These are phyloP conservation scores for Solanum appendiculatum DNA, from an alignment of 257 asterid genomes.

Conservation along the genomic window DNA sequence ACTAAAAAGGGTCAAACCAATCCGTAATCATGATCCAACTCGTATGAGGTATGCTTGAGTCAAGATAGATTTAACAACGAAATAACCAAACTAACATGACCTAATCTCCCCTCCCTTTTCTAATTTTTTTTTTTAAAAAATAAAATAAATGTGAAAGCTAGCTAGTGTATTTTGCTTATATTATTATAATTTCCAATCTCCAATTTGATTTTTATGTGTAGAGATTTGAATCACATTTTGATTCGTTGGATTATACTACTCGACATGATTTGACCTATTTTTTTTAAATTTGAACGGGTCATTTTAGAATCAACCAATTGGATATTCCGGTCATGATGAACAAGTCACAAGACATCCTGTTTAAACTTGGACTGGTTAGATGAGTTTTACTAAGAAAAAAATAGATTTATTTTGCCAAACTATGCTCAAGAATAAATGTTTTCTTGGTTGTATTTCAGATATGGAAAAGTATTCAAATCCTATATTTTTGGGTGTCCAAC, in stretches of 20 bases:
- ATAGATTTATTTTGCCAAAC: background rate
- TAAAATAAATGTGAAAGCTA: background rate
- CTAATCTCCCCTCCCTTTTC: background rate
- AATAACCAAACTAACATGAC: background rate
- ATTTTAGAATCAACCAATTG: background rate
- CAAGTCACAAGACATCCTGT: background rate
- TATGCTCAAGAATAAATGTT: background rate
- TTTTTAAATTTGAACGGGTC: background rate
- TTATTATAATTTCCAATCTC: background rate
- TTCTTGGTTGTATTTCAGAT: slow-evolving; percentile 13
- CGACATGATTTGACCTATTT: background rate
- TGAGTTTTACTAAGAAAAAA: background rate
- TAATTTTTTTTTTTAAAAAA: background rate
- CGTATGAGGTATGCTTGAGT: background rate
- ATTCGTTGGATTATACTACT: background rate
- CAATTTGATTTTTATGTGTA: background rate
- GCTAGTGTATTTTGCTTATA: background rate
- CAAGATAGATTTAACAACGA: background rate
- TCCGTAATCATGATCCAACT: background rate
- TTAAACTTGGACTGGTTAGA: background rate
- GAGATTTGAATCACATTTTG: background rate
- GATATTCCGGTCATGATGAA: background rate
- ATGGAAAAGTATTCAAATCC: slow-evolving; percentile 56
- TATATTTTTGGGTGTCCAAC: slow-evolving; percentile 62
- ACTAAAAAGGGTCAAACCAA: background rate